Percentiles rank a stretch among this genome's conserved stretches.
These are phyloP conservation scores for Hondaea fermentalgiana DNA, from an alignment of 108 stramenopile species.

Conservation along the genomic window DNA sequence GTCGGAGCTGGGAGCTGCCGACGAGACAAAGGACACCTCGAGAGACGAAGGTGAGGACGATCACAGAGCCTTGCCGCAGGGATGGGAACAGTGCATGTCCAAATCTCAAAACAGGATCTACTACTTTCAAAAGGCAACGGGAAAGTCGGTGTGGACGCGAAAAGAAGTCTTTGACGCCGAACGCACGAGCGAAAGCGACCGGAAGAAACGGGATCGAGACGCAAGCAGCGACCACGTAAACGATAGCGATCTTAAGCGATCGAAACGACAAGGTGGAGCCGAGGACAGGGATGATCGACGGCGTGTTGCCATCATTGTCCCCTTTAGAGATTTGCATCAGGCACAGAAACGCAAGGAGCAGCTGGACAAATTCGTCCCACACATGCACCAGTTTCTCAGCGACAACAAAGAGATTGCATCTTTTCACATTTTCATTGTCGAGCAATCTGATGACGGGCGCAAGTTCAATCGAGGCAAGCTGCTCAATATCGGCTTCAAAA, in stretches of 20 bases:
- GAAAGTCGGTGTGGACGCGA: background rate
- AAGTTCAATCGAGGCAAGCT: constrained; percentile 99
- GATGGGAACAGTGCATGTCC: background rate
- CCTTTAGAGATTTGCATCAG: constrained; percentile 80
- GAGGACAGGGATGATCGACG: background rate
- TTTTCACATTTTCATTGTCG: constrained; percentile 88
- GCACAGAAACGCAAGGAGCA: constrained; percentile 81
- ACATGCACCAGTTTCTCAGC: constrained; percentile 67
- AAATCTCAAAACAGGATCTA: background rate
- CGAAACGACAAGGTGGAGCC: background rate
- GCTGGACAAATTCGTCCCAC: constrained; percentile 70
- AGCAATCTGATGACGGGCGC: constrained; percentile 82
- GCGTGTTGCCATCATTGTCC: constrained; percentile 83
- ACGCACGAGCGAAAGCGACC: too few species aligned
- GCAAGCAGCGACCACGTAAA: too few species aligned
- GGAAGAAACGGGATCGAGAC: too few species aligned
- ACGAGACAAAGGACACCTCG: background rate
- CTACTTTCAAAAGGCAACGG: background rate
- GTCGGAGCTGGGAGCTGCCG: background rate
- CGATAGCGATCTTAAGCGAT: too few species aligned
- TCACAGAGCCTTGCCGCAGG: background rate
- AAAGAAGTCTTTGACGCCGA: background rate
- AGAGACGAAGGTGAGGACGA: background rate
- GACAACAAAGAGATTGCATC: background rate
- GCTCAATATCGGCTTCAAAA: constrained; percentile 91